Evolutionary conservation across 805 yeast genomes (phyloP).

Genomic region (Wickerhamiella sorbophila): DNA sequence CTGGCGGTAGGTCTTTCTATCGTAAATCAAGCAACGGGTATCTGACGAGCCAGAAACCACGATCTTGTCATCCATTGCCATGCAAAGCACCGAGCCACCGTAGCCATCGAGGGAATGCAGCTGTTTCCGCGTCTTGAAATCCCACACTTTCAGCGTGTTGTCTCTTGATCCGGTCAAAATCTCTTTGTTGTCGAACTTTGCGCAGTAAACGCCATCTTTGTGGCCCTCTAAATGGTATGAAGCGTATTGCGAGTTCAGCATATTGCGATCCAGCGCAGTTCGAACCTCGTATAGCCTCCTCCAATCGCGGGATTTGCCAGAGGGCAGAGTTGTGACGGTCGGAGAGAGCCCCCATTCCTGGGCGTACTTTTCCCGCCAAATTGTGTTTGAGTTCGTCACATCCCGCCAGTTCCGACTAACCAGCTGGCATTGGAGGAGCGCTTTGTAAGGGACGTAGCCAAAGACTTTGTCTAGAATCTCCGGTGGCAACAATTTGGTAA

Average conservation of each 20-base stretch:
- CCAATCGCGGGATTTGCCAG: slow-evolving; percentile 13
- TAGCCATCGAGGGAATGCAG: slow-evolving; percentile 13
- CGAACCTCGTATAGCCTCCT: slow-evolving; percentile 10
- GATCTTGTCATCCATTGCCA: slow-evolving; percentile 3
- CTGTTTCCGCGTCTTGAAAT: slow-evolving; percentile 13
- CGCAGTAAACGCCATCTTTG: slow-evolving; percentile 67
- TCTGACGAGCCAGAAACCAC: slow-evolving; percentile 10
- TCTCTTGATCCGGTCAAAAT: slow-evolving; percentile 66
- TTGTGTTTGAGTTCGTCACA: slow-evolving; percentile 7
- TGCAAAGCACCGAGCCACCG: slow-evolving; percentile 9
- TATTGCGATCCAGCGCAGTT: slow-evolving; percentile 6
- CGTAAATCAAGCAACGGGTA: slow-evolving; percentile 43
- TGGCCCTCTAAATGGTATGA: slow-evolving; percentile 40
- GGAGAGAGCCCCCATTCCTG: slow-evolving; percentile 12
- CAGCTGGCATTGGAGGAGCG: slow-evolving; percentile 11
- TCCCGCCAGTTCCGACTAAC: slow-evolving; percentile 17
- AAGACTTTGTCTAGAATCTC: slow-evolving; percentile 14
- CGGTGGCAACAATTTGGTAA: slow-evolving; percentile 10
- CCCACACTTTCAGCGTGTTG: slow-evolving; percentile 25
- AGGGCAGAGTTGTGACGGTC: slow-evolving; percentile 3
- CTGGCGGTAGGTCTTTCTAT: slow-evolving; percentile 48
- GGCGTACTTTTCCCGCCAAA: slow-evolving; percentile 17
- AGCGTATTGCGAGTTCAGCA: slow-evolving; percentile 5
- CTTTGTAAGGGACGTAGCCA: slow-evolving; percentile 10
- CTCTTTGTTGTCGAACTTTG: slow-evolving; percentile 55